Conservation (phyloP, 441 rosid species). For the Croton laevigatus region DNA sequence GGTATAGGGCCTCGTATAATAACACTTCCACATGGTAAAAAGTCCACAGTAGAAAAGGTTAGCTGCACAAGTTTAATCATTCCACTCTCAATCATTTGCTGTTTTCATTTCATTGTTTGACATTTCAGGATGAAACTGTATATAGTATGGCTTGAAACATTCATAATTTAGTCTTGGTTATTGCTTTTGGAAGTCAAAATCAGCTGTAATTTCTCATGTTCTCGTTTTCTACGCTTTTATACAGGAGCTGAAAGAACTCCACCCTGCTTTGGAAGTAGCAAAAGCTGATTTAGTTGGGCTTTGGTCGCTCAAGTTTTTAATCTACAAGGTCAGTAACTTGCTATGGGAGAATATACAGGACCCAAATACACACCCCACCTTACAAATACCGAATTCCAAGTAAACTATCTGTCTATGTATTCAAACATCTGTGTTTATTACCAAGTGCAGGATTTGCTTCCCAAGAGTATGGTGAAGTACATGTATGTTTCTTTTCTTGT, state of each 20-base stretch:
- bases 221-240: conserved; percentile 12
- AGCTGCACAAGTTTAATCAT: conserved; percentile 20
- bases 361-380: no score
- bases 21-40: conserved; percentile 79
- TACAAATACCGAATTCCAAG: no score
- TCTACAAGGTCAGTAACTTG: conserved; percentile 50
- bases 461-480: conserved; percentile 59
- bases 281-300: conserved; percentile 98
- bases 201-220: not conserved
- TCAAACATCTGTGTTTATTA: not conserved
- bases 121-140: not conserved
- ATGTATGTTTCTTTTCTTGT: conserved; percentile 92
- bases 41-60: conserved; percentile 90
- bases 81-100: not conserved
- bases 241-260: conserved; percentile 94
- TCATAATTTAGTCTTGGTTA: not conserved
- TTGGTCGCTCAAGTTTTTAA: conserved; percentile 89
- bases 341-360: no score
- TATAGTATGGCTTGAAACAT: not conserved
- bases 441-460: conserved; percentile 59
- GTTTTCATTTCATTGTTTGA: not conserved
- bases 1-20: conserved; percentile 97
- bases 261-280: conserved; percentile 93
- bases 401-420: not conserved
- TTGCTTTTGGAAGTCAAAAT: not conserved